phyloP scores from a whole-genome alignment of 768 basidiomycete species.

The Russula abietina region DNA sequence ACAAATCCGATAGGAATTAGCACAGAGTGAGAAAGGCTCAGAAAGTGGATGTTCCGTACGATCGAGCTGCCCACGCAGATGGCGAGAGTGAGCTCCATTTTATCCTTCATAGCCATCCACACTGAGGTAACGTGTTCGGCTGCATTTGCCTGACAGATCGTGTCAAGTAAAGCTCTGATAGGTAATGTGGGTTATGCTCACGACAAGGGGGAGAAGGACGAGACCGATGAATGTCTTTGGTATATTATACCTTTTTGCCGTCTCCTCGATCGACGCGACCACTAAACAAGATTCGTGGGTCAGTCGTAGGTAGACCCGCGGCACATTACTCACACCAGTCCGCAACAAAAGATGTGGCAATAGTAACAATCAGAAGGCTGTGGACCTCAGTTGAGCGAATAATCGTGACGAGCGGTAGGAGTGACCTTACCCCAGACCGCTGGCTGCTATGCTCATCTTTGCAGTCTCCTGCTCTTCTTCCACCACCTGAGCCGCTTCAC shows the following conservation, averaged over 20 bases:
- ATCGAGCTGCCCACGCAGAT: slow-evolving; percentile 81
- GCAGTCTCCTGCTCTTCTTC: slow-evolving; percentile 39
- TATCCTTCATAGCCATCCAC: slow-evolving; percentile 82
- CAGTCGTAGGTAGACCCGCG: neutral
- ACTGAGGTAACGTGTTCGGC: slow-evolving; percentile 83
- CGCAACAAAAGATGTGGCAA: slow-evolving; percentile 83
- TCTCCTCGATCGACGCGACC: slow-evolving; percentile 90
- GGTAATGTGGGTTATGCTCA: slow-evolving; percentile 33
- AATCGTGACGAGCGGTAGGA: neutral
- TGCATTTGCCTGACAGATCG: slow-evolving; percentile 55
- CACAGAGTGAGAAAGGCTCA: neutral
- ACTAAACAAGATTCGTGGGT: slow-evolving; percentile 38
- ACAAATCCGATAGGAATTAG: neutral
- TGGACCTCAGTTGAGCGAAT: neutral
- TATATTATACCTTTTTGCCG: slow-evolving; percentile 71
- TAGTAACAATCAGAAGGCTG: slow-evolving; percentile 66
- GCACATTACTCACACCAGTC: slow-evolving; percentile 61
- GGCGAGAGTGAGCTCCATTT: slow-evolving; percentile 69
- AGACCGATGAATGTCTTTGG: slow-evolving; percentile 83
- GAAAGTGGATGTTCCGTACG: slow-evolving; percentile 37
- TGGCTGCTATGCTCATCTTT: slow-evolving; percentile 67
- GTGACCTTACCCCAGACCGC: slow-evolving; percentile 43
- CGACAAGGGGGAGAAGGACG: slow-evolving; percentile 83
- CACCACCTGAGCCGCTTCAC: slow-evolving; percentile 26
- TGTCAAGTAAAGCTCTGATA: neutral